phyloP scores from a whole-genome alignment of 257 asterid species.

The Solanum etuberosum region DNA sequence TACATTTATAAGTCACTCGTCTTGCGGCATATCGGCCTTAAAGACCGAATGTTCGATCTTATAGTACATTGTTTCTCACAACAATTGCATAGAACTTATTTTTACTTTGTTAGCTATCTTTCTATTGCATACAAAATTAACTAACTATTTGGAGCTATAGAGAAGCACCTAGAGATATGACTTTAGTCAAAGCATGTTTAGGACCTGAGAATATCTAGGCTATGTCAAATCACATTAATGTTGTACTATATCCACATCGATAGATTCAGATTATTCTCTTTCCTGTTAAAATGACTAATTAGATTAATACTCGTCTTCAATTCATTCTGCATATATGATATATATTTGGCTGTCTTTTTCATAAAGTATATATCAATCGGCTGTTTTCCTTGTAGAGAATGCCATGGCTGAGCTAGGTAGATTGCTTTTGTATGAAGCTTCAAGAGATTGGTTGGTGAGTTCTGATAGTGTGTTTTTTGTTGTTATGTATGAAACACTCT shows the following conservation, averaged over 20 bases:
- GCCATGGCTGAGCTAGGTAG: constrained; percentile 99
- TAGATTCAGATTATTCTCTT: not conserved
- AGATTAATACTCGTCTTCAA: not conserved
- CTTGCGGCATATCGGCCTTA: not conserved
- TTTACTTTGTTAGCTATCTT: not conserved
- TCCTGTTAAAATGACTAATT: not conserved
- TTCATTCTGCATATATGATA: not conserved
- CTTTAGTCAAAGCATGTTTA: not conserved
- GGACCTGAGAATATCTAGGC: not conserved
- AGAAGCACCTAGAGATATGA: not conserved
- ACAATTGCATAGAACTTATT: not conserved
- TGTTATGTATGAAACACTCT: not conserved
- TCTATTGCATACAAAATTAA: not conserved
- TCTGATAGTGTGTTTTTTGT: not conserved
- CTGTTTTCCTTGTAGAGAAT: constrained; percentile 29
- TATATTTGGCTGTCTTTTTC: not conserved
- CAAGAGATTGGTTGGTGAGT: constrained; percentile 95
- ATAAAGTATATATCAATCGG: not conserved
- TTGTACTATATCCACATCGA: not conserved
- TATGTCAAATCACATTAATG: not conserved
- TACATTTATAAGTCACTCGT: not conserved
- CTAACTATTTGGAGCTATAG: not conserved
- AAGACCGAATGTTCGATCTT: not conserved
- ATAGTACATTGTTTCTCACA: not conserved
- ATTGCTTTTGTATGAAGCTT: constrained; percentile 83